These are phyloP conservation scores for Apiospora phragmitis DNA, from an alignment of 2,329 filamentous ascomycete species.

Conservation along the genomic window DNA sequence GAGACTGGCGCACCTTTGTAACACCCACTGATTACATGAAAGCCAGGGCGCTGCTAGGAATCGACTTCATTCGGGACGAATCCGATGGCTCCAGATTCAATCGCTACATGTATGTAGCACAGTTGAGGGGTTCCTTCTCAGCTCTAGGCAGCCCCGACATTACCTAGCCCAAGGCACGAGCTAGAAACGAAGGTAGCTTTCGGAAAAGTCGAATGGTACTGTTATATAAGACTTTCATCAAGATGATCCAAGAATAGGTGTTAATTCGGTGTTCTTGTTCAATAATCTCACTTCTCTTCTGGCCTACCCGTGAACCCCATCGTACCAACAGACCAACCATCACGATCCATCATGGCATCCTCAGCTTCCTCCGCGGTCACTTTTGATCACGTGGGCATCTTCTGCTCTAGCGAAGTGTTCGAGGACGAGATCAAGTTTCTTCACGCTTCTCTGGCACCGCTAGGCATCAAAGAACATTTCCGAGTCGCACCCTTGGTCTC, in stretches of 20 bases:
- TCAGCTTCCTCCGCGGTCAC: not conserved
- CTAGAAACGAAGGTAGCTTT: not conserved
- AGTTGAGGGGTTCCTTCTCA: not conserved
- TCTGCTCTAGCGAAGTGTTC: not conserved
- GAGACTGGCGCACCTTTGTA: not conserved
- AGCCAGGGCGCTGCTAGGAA: not conserved
- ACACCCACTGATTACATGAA: not conserved
- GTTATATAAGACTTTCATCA: not conserved
- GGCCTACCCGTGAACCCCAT: not conserved
- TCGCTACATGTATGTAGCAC: not conserved
- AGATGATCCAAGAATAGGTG: not conserved
- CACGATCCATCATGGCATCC: not conserved
- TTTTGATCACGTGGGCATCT: slow-evolving; percentile 5
- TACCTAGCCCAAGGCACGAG: not conserved
- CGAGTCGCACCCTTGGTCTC: slow-evolving; percentile 1
- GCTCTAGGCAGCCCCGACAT: not conserved
- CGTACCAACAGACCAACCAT: not conserved
- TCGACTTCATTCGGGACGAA: not conserved
- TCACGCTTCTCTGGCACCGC: not conserved
- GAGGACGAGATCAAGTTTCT: slow-evolving; percentile 10
- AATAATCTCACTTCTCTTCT: not conserved
- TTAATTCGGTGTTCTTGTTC: not conserved
- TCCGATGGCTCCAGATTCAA: not conserved
- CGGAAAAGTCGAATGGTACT: not conserved
- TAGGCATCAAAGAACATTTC: slow-evolving; percentile 3